These are phyloP conservation scores for Alternaria brassicae DNA, from an alignment of 2,329 filamentous ascomycete species.

Conservation along the genomic window DNA sequence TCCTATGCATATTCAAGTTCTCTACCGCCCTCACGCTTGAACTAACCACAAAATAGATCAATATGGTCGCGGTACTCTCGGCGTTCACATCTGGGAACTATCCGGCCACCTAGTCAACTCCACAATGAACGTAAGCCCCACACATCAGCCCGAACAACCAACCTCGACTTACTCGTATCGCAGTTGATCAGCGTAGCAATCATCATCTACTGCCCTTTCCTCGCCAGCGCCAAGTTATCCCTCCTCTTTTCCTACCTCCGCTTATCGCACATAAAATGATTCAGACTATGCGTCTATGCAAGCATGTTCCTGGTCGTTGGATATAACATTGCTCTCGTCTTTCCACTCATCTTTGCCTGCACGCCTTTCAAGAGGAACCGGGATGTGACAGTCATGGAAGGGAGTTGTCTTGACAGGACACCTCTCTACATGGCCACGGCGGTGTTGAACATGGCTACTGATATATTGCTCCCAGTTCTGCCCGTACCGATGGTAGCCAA, in stretches of 20 bases:
- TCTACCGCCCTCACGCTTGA: no score
- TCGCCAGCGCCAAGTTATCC: constrained; percentile 29
- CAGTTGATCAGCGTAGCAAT: constrained; percentile 13
- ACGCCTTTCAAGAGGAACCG: constrained; percentile 24
- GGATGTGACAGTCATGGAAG: constrained; percentile 25
- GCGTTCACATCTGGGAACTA: constrained; percentile 34
- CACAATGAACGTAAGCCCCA: constrained; percentile 14
- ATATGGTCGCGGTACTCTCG: constrained; percentile 21
- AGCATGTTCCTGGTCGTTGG: constrained; percentile 32
- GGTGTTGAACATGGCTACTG: constrained; percentile 29
- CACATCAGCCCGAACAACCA: neutral
- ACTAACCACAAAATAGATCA: constrained; percentile 13
- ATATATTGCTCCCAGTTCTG: constrained; percentile 25
- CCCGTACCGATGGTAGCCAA: constrained; percentile 30
- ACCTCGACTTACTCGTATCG: neutral
- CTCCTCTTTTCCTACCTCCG: constrained; percentile 30
- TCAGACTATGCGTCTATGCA: constrained; percentile 18
- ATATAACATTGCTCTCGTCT: constrained; percentile 27
- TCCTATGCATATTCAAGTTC: constrained; percentile 12
- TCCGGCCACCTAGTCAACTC: constrained; percentile 15
- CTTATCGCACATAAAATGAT: constrained; percentile 20
- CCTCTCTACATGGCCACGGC: constrained; percentile 32
- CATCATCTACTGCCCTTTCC: constrained; percentile 24
- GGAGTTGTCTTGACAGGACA: constrained; percentile 25
- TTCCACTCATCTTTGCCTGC: constrained; percentile 33